Evolutionary conservation across 768 basidiomycete species (phyloP).

Genomic region (Boletus tomentosulus): DNA sequence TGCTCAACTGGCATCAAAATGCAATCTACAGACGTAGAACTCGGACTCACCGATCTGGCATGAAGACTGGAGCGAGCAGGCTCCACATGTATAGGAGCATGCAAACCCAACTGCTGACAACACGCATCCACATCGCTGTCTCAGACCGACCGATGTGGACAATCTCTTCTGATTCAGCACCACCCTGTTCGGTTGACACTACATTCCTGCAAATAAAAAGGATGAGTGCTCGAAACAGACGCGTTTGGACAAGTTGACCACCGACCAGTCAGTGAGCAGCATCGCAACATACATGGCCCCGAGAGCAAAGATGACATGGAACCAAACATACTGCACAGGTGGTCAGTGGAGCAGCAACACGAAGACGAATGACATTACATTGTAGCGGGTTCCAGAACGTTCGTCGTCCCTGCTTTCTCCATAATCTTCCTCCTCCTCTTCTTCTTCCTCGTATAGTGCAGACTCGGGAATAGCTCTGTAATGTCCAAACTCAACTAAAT

Average conservation of each 20-base stretch:
- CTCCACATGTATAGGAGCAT: constrained; percentile 85
- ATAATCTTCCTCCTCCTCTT: constrained; percentile 71
- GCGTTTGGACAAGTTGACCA: constrained; percentile 4
- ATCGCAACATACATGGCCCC: constrained; percentile 98
- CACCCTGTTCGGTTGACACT: constrained; percentile 51
- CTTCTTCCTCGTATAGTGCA: constrained; percentile 74
- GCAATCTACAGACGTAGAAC: neutral
- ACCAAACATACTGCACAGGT: constrained; percentile 83
- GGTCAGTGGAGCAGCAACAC: neutral
- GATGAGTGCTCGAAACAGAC: constrained; percentile 1
- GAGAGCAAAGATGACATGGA: constrained; percentile 96
- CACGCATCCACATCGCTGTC: constrained; percentile 99
- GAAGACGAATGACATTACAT: constrained; percentile 47
- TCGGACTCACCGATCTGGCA: constrained; percentile 76
- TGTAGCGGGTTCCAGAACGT: constrained; percentile 89
- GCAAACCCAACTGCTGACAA: constrained; percentile 95
- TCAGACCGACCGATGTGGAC: constrained; percentile 95
- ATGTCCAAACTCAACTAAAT: neutral
- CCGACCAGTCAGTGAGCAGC: constrained; percentile 94
- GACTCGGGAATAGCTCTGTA: constrained; percentile 87
- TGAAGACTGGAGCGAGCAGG: constrained; percentile 79
- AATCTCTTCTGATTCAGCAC: constrained; percentile 54
- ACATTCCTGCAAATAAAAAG: constrained; percentile 54
- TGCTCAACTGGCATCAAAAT: constrained; percentile 8
- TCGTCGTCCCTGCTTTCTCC: constrained; percentile 89